phyloP scores from a whole-genome alignment of 2,329 filamentous ascomycete genomes.

The Paecilomyces fulvus region DNA sequence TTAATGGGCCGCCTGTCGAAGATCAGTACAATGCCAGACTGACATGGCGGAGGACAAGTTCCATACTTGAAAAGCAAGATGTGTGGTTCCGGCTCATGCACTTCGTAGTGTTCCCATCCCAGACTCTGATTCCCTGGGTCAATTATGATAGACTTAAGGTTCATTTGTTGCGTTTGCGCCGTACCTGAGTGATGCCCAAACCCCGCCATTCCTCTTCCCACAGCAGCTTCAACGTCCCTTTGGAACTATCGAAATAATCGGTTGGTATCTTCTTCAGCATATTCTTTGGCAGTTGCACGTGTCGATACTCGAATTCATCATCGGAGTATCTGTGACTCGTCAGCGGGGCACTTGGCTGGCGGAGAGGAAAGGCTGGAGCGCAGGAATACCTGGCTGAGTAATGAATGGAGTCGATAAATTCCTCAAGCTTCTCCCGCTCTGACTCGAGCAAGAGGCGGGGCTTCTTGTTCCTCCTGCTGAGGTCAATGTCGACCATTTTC shows the following conservation, averaged over 20 bases:
- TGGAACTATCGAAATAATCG: conserved; percentile 81
- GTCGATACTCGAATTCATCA: conserved; percentile 87
- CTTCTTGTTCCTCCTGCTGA: conserved; percentile 74
- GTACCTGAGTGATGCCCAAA: conserved; percentile 91
- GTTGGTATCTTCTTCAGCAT: conserved; percentile 97
- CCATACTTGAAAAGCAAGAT: conserved; percentile 97
- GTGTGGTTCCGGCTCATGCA: conserved; percentile 96
- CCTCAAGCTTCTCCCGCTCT: conserved; percentile 76
- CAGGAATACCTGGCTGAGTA: conserved; percentile 74
- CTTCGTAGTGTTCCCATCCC: conserved; percentile 98
- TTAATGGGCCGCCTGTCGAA: conserved; percentile 65
- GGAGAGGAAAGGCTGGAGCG: neutral
- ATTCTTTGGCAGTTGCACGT: conserved; percentile 93
- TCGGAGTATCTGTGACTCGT: conserved; percentile 69
- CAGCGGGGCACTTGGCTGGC: conserved; percentile 7
- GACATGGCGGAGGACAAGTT: conserved; percentile 12
- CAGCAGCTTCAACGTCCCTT: conserved; percentile 88
- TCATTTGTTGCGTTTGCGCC: conserved; percentile 11
- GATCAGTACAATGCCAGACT: conserved; percentile 14
- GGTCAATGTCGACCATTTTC: conserved; percentile 59
- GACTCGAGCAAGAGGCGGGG: conserved; percentile 70
- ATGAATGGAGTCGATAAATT: conserved; percentile 88
- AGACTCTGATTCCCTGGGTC: conserved; percentile 57
- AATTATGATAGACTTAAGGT: neutral
- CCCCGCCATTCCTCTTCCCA: conserved; percentile 99